Evolutionary conservation across 2,329 filamentous ascomycete species (phyloP).

Genomic region (Alternaria conjuncta): DNA sequence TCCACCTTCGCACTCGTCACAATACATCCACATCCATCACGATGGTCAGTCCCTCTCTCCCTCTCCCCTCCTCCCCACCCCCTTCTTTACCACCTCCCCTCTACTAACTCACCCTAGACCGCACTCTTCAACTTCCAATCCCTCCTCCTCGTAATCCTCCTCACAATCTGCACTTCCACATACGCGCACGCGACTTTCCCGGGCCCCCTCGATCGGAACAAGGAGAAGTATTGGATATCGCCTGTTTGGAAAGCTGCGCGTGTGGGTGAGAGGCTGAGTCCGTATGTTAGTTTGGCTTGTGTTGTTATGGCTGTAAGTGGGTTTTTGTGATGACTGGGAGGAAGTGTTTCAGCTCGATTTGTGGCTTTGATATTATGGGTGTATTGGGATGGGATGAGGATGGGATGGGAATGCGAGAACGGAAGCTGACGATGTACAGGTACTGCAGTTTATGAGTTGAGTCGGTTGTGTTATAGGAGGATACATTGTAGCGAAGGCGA

Average conservation of each 20-base stretch:
- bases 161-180: constrained; percentile 93
- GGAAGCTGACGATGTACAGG: constrained; percentile 16
- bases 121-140: constrained; percentile 99
- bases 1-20: not conserved
- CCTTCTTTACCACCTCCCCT: not conserved
- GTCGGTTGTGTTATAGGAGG: not conserved
- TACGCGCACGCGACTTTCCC: constrained; percentile 93
- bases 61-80: not conserved
- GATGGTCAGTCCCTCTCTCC: constrained; percentile 17
- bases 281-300: constrained; percentile 94
- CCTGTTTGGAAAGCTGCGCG: constrained; percentile 97
- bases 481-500: not conserved
- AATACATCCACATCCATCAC: not conserved
- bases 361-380: no score
- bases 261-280: constrained; percentile 90
- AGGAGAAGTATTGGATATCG: constrained; percentile 79
- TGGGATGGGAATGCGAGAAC: not conserved
- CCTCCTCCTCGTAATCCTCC: constrained; percentile 88
- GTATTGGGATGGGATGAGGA: not conserved
- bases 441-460: constrained; percentile 39
- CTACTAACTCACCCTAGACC: constrained; percentile 62
- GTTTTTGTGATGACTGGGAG: not conserved
- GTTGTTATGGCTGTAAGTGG: constrained; percentile 82
- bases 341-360: no score
- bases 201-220: constrained; percentile 88